Evolutionary conservation across 2,329 filamentous ascomycete species (phyloP).

Genomic region (Xylaria multiplex): DNA sequence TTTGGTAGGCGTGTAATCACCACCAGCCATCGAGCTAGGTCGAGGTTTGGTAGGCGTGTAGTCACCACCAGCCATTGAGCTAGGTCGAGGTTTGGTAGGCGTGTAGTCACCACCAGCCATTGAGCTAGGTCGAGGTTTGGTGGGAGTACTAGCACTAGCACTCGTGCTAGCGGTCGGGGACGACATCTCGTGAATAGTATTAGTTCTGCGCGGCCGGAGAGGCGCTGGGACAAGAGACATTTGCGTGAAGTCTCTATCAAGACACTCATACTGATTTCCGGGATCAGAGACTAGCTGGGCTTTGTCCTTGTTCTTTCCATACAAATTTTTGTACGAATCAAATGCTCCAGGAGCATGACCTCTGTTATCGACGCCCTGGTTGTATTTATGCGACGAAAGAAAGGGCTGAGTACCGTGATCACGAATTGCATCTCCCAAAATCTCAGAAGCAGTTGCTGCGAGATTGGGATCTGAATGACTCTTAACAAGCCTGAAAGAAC

Average conservation of each 20-base stretch:
- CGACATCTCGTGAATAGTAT: background rate
- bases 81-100: background rate
- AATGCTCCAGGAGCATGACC: background rate
- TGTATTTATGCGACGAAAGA: background rate
- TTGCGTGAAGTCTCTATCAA: slow-evolving; percentile 15
- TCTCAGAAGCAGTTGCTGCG: background rate
- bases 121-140: background rate
- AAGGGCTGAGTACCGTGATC: background rate
- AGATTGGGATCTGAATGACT: background rate
- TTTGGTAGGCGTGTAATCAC: too few relatives aligned
- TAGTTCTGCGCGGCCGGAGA: background rate
- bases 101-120: background rate
- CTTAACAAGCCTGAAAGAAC: too few relatives aligned
- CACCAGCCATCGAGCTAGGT: background rate
- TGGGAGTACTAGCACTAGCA: too few relatives aligned
- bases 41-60: too few relatives aligned
- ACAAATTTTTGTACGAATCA: too few relatives aligned
- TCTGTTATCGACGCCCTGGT: background rate
- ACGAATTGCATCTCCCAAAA: background rate
- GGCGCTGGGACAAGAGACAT: slow-evolving; percentile 17
- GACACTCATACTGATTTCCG: background rate
- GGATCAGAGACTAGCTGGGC: too few relatives aligned
- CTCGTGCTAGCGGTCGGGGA: background rate
- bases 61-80: background rate
- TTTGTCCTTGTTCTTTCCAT: background rate